Conservation (phyloP, 2,329 filamentous ascomycete species). For the Pseudocercospora fuligena region DNA sequence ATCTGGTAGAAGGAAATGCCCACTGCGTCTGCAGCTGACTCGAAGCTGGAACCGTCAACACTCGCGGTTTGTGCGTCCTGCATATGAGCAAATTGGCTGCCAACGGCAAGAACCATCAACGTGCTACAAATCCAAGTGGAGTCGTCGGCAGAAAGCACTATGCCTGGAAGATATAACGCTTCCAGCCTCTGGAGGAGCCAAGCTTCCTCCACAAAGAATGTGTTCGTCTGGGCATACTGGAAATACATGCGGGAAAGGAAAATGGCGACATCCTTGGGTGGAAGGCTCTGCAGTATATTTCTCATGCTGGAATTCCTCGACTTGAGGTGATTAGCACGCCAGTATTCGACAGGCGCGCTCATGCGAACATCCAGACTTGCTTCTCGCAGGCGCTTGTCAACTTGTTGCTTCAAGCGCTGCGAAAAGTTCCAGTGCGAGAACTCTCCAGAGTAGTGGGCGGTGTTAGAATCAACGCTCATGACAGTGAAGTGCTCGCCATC, state of each 20-base stretch:
- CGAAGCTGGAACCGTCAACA: conserved; percentile 39
- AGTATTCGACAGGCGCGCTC: conserved; percentile 40
- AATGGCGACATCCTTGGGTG: conserved; percentile 51
- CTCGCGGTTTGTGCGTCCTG: conserved; percentile 8
- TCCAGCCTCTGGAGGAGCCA: conserved; percentile 48
- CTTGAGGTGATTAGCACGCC: conserved; percentile 49
- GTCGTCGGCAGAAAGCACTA: conserved; percentile 44
- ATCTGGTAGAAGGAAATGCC: conserved; percentile 63
- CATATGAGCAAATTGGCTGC: conserved; percentile 50
- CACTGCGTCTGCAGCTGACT: conserved; percentile 38
- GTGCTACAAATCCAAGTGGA: conserved; percentile 45
- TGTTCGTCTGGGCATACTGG: conserved; percentile 51
- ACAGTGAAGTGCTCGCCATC: conserved; percentile 28
- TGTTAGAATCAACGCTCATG: conserved; percentile 19
- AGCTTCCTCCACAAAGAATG: conserved; percentile 50
- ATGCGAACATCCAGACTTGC: conserved; percentile 34
- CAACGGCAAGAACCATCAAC: conserved; percentile 47
- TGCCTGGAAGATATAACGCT: conserved; percentile 45
- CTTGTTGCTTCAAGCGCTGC: conserved; percentile 49
- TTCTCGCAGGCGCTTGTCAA: conserved; percentile 44
- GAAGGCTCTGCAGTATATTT: conserved; percentile 46
- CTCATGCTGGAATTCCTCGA: conserved; percentile 46
- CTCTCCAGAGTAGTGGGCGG: conserved; percentile 49
- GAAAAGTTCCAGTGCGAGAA: conserved; percentile 53
- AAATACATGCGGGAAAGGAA: conserved; percentile 51